phyloP scores from a whole-genome alignment of 331 rosid species.

The Telfairia occidentalis region DNA sequence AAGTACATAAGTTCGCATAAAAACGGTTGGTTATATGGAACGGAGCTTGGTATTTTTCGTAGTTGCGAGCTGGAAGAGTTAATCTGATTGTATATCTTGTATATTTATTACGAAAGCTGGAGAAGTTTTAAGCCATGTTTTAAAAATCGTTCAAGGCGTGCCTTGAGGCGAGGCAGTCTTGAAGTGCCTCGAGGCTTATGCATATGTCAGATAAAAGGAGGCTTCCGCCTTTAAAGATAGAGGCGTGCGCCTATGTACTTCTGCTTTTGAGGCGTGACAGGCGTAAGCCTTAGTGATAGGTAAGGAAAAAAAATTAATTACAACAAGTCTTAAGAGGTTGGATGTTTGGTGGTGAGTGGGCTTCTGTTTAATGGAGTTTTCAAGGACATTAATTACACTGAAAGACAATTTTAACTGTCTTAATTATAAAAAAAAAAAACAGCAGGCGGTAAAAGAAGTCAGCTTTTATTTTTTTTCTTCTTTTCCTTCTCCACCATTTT shows the following conservation, averaged over 20 bases:
- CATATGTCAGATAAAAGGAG: not conserved
- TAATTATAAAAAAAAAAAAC: not conserved
- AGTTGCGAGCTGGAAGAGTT: not conserved
- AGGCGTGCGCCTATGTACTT: not conserved
- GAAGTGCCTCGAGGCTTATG: not conserved
- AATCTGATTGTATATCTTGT: constrained; percentile 6
- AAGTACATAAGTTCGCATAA: not conserved
- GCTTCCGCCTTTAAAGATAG: not conserved
- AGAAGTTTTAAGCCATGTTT: not conserved
- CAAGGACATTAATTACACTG: not conserved
- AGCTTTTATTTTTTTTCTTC: not conserved
- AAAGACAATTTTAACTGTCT: too few relatives aligned
- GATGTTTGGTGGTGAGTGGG: not conserved
- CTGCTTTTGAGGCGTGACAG: not conserved
- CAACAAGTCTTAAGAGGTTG: not conserved
- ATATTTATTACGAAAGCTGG: not conserved
- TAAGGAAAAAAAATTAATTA: not conserved
- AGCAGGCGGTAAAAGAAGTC: not conserved
- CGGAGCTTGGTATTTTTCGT: not conserved
- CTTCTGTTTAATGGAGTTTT: not conserved
- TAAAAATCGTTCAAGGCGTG: too few relatives aligned
- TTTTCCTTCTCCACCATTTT: not conserved
- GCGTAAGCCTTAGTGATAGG: not conserved
- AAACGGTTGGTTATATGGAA: not conserved
- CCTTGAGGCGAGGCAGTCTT: too few relatives aligned